Percentiles rank a stretch among this genome's conserved stretches.
Evolutionary conservation across 345 rosid genomes (phyloP).

Genomic region (Sisymbrium altissimum): DNA sequence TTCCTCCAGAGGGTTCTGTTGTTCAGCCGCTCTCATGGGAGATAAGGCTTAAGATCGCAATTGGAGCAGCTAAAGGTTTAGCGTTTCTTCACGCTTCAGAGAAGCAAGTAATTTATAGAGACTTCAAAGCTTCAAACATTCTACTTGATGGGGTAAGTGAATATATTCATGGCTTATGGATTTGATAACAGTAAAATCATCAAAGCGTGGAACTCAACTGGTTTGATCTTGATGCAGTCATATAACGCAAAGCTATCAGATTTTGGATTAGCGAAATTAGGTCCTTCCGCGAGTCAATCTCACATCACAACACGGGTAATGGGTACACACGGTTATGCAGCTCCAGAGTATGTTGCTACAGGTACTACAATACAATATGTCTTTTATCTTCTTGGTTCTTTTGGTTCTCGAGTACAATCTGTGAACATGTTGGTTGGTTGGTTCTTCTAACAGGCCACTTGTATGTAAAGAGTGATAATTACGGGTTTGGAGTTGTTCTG

Average conservation of each 20-base stretch:
- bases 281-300: constrained; percentile 96
- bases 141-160: constrained; percentile 76
- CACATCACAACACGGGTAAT: constrained; percentile 93
- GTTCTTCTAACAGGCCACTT: constrained; percentile 69
- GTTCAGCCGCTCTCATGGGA: constrained; percentile 85
- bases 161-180: not conserved
- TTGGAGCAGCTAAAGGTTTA: constrained; percentile 85
- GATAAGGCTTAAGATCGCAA: constrained; percentile 62
- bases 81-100: constrained; percentile 77
- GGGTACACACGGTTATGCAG: constrained; percentile 95
- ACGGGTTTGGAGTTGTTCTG: constrained; percentile 87
- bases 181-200: not conserved
- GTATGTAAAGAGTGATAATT: constrained; percentile 93
- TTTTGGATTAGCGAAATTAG: constrained; percentile 90
- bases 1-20: constrained; percentile 60
- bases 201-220: not conserved
- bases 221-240: constrained; percentile 46
- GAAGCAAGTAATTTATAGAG: constrained; percentile 84
- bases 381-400: constrained; percentile 6
- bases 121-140: constrained; percentile 91
- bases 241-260: constrained; percentile 90
- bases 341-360: constrained; percentile 97
- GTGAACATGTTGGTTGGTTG: constrained; percentile 10
- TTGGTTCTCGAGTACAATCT: not conserved
- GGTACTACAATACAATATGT: constrained; percentile 37